A percentile compares a stretch with the other conserved stretches of the same genome.
Evolutionary conservation across 768 basidiomycete genomes (phyloP).

Genomic region (Suillus sp.): DNA sequence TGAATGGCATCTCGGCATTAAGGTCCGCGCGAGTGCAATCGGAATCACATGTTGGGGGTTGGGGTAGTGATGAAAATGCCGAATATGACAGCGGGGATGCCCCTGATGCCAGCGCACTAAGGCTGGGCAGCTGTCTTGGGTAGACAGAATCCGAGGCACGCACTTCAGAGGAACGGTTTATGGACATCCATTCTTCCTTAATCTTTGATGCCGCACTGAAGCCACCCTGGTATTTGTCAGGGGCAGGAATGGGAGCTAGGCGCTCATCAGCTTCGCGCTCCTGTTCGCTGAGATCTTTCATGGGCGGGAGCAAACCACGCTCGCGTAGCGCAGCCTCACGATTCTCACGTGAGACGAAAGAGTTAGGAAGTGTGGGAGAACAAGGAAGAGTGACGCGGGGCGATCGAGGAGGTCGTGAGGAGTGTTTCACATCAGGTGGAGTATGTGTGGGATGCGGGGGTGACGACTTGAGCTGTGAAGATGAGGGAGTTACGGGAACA

Average conservation of each 20-base stretch:
- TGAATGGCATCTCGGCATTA: slow-evolving; percentile 15
- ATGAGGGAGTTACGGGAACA: slow-evolving; percentile 18
- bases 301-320: slow-evolving; percentile 57
- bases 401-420: slow-evolving; percentile 11
- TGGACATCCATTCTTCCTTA: slow-evolving; percentile 56
- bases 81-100: slow-evolving; percentile 2
- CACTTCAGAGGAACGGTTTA: slow-evolving; percentile 32
- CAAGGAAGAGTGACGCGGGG: background rate
- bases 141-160: slow-evolving; percentile 27
- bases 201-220: slow-evolving; percentile 52
- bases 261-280: slow-evolving; percentile 46
- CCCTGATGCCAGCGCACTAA: background rate
- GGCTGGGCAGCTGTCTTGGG: slow-evolving; percentile 10
- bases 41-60: background rate
- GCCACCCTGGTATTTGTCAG: slow-evolving; percentile 17
- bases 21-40: slow-evolving; percentile 17
- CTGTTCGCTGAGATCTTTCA: slow-evolving; percentile 37
- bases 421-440: slow-evolving; percentile 9
- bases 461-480: slow-evolving; percentile 10
- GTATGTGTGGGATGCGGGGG: slow-evolving; percentile 21
- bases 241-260: slow-evolving; percentile 43
- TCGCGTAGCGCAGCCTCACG: slow-evolving; percentile 60
- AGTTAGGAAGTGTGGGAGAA: slow-evolving; percentile 25
- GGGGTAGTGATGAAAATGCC: slow-evolving; percentile 8
- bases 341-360: slow-evolving; percentile 24